Conservation (phyloP, 1,284 basidiomycete genomes). For the Cryptococcus jaspeensis region DNA sequence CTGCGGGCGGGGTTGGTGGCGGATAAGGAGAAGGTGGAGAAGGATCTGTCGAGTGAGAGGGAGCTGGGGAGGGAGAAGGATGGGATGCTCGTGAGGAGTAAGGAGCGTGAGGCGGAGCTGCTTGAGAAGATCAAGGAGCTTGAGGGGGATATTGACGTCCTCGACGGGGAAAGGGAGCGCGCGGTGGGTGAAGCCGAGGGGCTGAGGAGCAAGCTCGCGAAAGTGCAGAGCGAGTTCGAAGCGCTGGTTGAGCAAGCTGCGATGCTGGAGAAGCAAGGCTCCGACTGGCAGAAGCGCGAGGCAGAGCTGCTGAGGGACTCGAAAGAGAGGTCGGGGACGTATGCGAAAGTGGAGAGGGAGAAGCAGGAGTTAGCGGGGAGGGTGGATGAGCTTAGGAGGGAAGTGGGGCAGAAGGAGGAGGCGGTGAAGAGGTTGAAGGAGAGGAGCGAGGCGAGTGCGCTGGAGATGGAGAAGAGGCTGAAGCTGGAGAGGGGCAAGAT, state of each 20-base stretch:
- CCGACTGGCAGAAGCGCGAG: constrained; percentile 66
- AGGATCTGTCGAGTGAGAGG: constrained; percentile 78
- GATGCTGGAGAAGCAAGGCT: constrained; percentile 72
- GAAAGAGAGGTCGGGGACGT: constrained; percentile 31
- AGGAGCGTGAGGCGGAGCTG: constrained; percentile 77
- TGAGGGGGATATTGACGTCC: constrained; percentile 76
- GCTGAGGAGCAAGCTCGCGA: constrained; percentile 27
- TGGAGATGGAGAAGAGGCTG: constrained; percentile 73
- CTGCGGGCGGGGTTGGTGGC: constrained; percentile 74
- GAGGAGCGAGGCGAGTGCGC: constrained; percentile 64
- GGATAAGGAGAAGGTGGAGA: constrained; percentile 78
- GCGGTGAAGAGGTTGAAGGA: constrained; percentile 74
- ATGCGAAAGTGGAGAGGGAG: constrained; percentile 54
- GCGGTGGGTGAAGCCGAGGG: constrained; percentile 51
- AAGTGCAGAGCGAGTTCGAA: constrained; percentile 60
- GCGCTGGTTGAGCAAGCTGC: constrained; percentile 80
- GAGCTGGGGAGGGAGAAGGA: constrained; percentile 81
- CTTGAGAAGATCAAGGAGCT: constrained; percentile 80
- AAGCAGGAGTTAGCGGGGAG: constrained; percentile 62
- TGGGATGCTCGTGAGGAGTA: constrained; percentile 75
- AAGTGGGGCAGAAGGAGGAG: constrained; percentile 74
- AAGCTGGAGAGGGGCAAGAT: constrained; percentile 63
- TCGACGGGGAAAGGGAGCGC: constrained; percentile 82
- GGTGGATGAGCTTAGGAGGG: constrained; percentile 69
- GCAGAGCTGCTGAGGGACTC: constrained; percentile 56